Base-by-base conservation (phyloP, 345 rosid genomes). In the Toxicodendron radicans region DNA sequence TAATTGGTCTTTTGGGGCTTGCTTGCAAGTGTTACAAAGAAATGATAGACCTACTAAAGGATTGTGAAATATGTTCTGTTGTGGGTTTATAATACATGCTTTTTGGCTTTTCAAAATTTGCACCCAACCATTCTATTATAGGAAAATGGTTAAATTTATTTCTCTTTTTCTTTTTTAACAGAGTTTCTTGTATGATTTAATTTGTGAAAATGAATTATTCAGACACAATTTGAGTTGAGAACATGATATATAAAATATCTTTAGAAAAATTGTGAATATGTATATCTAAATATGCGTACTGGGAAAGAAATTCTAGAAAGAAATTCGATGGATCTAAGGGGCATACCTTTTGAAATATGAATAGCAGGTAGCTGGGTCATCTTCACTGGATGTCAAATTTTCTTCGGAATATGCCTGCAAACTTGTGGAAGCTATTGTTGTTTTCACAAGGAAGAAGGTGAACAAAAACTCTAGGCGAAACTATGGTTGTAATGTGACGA, bases 61-160 rank as follows among this genome's bases (percentile, higher is more conserved):
- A 32, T 48, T 48, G 52, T 57, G 52, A 56, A n/a, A 38, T 70
- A 57, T 69, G 48, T 61, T 60, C 18, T 71, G 30, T 69, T 21
- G 74, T 59, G 73, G 41, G 13, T 13, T 59, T 59, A 11, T 62
- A 43, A 17, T 35, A 33, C 18, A 16, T 62, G 66, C 46, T 62
- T 13, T 46, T 46, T 46, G 10, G 11, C 54, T 21, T 65, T 48
- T 27, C 61, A 30, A 20, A 48, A 24, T 46, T 7, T 32, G 75
- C 59, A 10, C 32, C 7, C 43, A 38, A 38, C 7, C 8, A 38
- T 38, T 38, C 43, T 38, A 38, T 38, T 7, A 38, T 38, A 38
- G 1, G 6, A 38, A 38, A 38, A 5, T 38, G 43, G 43, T 66
- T 16, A 23, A 32, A 52, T 23, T 68, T 10, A 45, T 14, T 45